These are phyloP conservation scores for Alternaria triticimaculans DNA, from an alignment of 2,329 filamentous ascomycete genomes.

Conservation along the genomic window DNA sequence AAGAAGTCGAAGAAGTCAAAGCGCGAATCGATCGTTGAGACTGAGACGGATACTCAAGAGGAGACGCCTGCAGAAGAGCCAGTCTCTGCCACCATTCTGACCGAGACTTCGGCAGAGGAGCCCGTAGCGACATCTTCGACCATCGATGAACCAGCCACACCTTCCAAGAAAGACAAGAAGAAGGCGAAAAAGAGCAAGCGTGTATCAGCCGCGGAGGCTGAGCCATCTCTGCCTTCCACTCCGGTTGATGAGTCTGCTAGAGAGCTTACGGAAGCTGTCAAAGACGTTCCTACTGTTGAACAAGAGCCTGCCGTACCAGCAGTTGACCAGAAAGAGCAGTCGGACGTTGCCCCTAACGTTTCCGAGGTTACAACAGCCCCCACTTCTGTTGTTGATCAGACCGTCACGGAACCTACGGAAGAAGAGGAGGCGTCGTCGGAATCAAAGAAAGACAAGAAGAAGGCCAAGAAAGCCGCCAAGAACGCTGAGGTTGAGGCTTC, in stretches of 20 bases:
- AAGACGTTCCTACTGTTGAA: neutral
- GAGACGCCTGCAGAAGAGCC: conserved; percentile 11
- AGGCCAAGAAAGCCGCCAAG: conserved; percentile 29
- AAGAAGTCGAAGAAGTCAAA: conserved; percentile 33
- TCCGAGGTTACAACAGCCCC: neutral
- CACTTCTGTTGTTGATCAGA: neutral
- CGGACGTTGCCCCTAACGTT: neutral
- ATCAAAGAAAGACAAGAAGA: conserved; percentile 34
- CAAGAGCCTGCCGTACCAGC: neutral
- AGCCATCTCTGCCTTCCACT: conserved; percentile 9
- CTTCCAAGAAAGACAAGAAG: conserved; percentile 28
- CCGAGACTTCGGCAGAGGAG: neutral
- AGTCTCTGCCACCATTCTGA: neutral
- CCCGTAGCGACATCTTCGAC: neutral
- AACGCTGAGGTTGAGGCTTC: conserved; percentile 5
- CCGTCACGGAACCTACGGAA: neutral
- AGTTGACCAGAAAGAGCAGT: neutral
- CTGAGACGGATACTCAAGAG: conserved; percentile 1
- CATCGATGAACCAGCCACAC: conserved; percentile 5
- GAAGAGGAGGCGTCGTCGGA: conserved; percentile 13
- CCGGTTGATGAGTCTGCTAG: conserved; percentile 5
- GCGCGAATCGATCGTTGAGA: conserved; percentile 22
- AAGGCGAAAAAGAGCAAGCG: conserved; percentile 19
- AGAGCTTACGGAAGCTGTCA: conserved; percentile 1
- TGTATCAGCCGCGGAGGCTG: conserved; percentile 15